Percentiles rank a stretch among this genome's conserved stretches.
phyloP scores from a whole-genome alignment of 225 moss, liverwort and hornwort species.

The Pleurozium schreberi region DNA sequence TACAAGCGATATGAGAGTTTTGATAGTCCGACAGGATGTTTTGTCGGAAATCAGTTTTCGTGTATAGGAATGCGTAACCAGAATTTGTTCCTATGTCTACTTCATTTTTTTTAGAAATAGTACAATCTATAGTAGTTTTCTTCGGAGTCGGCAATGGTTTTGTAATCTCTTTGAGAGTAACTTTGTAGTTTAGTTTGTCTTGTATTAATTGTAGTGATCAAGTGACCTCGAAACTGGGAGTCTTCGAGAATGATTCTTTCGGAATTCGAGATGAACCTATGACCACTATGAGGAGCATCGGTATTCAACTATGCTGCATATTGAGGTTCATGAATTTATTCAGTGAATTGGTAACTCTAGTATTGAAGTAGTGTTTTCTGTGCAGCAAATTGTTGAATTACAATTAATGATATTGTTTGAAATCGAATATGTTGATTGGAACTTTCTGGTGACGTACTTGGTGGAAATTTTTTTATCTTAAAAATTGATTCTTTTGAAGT shows the following conservation, averaged over 20 bases:
- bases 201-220: neutral
- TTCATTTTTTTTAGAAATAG: neutral
- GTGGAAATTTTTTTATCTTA: neutral
- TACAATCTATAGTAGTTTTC: neutral
- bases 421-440: neutral
- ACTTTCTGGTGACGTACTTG: neutral
- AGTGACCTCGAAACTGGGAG: neutral
- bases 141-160: neutral
- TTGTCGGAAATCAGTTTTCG: conserved; percentile 3
- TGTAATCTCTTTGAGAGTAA: neutral
- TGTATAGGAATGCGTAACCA: conserved; percentile 1
- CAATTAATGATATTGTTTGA: no score
- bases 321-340: neutral
- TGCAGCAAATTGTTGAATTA: neutral
- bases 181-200: neutral
- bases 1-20: neutral
- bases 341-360: neutral
- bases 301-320: neutral
- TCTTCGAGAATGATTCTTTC: neutral
- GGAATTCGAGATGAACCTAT: neutral
- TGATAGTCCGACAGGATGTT: neutral
- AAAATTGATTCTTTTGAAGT: neutral
- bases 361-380: neutral
- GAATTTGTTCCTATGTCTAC: neutral
- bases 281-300: neutral